phyloP scores from a whole-genome alignment of 768 basidiomycete species.

The Bullera alba region DNA sequence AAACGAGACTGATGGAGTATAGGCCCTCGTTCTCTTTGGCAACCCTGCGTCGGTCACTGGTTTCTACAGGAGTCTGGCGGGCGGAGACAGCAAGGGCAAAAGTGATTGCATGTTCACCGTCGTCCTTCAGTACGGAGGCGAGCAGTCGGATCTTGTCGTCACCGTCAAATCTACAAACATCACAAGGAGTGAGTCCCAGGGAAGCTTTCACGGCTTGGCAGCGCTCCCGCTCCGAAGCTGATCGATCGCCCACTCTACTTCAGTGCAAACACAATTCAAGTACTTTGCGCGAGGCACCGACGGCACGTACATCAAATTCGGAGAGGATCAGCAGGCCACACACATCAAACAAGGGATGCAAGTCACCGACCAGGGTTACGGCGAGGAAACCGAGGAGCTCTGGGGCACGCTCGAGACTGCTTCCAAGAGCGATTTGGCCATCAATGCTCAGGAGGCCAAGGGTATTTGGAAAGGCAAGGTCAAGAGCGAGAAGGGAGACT shows the following conservation, averaged over 20 bases:
- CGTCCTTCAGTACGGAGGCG: slow-evolving; percentile 11
- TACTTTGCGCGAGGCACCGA: not conserved
- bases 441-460: not conserved
- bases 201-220: not conserved
- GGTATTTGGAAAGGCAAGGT: not conserved
- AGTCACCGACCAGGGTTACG: not conserved
- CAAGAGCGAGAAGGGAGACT: not conserved
- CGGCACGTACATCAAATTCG: not conserved
- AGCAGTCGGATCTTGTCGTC: slow-evolving; percentile 8
- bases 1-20: not conserved
- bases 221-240: no score
- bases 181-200: slow-evolving; percentile 1
- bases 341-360: not conserved
- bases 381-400: not conserved
- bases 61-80: slow-evolving; percentile 10
- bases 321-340: not conserved
- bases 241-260: not conserved
- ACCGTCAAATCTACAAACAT: slow-evolving; percentile 5
- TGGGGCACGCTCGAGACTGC: not conserved
- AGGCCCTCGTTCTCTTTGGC: slow-evolving; percentile 12
- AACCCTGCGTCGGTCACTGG: slow-evolving; percentile 10
- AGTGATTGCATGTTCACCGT: slow-evolving; percentile 15
- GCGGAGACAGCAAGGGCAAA: not conserved
- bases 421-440: not conserved
- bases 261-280: not conserved